A percentile compares a stretch with the other conserved stretches of the same genome.
Evolutionary conservation across 306 rosid species (phyloP).

Genomic region (Cucumis melo): DNA sequence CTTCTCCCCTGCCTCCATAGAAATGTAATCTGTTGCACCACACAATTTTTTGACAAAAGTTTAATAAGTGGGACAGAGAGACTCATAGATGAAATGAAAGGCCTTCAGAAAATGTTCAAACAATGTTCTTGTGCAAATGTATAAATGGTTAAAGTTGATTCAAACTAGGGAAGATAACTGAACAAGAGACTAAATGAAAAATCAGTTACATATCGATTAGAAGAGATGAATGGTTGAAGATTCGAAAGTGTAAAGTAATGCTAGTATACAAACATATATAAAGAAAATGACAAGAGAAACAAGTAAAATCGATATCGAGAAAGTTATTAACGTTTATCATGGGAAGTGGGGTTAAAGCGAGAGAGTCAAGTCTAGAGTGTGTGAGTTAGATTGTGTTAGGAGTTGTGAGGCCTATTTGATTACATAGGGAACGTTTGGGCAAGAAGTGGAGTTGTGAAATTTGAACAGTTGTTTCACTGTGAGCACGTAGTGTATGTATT

Average conservation of each 20-base stretch:
- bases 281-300: not conserved
- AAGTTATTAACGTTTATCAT: not conserved
- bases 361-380: not conserved
- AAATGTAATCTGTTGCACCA: not conserved
- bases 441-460: too few species aligned
- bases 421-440: too few species aligned
- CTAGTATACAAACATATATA: not conserved
- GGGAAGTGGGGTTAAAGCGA: not conserved
- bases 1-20: not conserved
- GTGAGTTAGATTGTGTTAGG: too few species aligned
- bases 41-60: not conserved
- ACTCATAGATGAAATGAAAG: not conserved
- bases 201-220: not conserved
- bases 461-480: too few species aligned
- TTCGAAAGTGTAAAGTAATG: too few species aligned
- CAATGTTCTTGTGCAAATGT: not conserved
- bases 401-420: too few species aligned
- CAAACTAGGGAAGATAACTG: not conserved
- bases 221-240: not conserved
- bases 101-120: not conserved
- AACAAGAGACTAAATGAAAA: not conserved
- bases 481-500: too few species aligned
- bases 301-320: not conserved
- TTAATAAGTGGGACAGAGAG: not conserved
- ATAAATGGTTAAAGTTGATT: not conserved